A percentile compares a stretch with the other conserved stretches of the same genome.
These are phyloP conservation scores for Phytophthora agathidicida DNA, from an alignment of 352 stramenopile genomes.

Conservation along the genomic window DNA sequence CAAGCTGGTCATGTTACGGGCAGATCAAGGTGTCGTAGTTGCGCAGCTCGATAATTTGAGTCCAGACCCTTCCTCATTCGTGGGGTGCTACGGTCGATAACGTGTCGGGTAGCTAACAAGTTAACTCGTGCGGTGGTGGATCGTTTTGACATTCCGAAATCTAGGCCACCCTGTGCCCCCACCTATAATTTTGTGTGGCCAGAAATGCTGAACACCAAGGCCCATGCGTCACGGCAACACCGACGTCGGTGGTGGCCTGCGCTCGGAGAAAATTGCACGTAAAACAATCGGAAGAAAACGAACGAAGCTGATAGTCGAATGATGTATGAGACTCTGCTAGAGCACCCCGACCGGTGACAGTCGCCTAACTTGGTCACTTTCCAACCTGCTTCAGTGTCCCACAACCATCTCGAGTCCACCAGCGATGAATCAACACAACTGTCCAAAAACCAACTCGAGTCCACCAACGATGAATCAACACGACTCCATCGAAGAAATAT, in stretches of 20 bases:
- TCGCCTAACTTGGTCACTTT: constrained; percentile 9
- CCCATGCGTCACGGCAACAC: too few species aligned
- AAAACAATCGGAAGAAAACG: constrained; percentile 14
- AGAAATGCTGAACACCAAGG: neutral
- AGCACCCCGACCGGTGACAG: neutral
- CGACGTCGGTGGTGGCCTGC: too few species aligned
- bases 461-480: constrained; percentile 2
- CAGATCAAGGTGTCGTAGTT: too few species aligned
- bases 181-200: neutral
- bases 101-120: too few species aligned
- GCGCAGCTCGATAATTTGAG: too few species aligned
- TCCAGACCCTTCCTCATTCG: too few species aligned
- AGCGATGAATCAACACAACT: constrained; percentile 7
- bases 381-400: neutral
- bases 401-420: neutral
- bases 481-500: constrained; percentile 18
- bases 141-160: constrained; percentile 4
- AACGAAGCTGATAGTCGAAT: constrained; percentile 31
- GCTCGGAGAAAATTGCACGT: too few species aligned
- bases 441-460: neutral
- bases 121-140: neutral
- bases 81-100: too few species aligned
- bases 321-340: too few species aligned
- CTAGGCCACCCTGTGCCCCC: neutral
- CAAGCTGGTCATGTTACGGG: too few species aligned